These are phyloP conservation scores for Bolboschoenus planiculmis DNA, from an alignment of 176 grass and related monocot species.

Conservation along the genomic window DNA sequence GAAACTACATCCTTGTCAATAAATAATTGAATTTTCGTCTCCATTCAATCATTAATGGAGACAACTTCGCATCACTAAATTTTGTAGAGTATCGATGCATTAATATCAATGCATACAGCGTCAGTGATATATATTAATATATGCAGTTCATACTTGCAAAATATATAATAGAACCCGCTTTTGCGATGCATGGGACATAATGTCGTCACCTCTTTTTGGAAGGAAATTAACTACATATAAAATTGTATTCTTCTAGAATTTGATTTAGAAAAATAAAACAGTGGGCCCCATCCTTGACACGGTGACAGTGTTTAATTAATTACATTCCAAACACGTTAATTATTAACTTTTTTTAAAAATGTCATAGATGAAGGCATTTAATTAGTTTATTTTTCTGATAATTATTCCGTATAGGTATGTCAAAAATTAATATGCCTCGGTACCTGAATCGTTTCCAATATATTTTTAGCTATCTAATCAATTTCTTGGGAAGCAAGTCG, in stretches of 20 bases:
- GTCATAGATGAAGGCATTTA: no score
- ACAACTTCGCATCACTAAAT: neutral
- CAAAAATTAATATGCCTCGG: no score
- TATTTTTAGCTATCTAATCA: neutral
- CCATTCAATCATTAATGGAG: slow-evolving; percentile 17
- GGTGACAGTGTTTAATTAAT: no score
- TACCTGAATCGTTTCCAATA: no score
- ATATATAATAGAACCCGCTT: neutral
- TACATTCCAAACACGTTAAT: no score
- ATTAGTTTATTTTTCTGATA: no score
- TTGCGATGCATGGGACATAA: neutral
- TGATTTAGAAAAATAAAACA: neutral
- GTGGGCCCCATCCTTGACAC: neutral
- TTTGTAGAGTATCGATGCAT: neutral
- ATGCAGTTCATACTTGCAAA: neutral
- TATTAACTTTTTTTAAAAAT: no score
- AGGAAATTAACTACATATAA: neutral
- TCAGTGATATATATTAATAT: neutral
- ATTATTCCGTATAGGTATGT: no score
- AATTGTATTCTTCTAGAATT: neutral
- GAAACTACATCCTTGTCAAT: slow-evolving; percentile 17
- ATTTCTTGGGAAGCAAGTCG: neutral
- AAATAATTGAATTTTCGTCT: slow-evolving; percentile 8
- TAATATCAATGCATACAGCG: neutral
- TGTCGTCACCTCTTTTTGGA: neutral